Conservation (phyloP, 179 eudicot genomes). For the Carnegiea gigantea region DNA sequence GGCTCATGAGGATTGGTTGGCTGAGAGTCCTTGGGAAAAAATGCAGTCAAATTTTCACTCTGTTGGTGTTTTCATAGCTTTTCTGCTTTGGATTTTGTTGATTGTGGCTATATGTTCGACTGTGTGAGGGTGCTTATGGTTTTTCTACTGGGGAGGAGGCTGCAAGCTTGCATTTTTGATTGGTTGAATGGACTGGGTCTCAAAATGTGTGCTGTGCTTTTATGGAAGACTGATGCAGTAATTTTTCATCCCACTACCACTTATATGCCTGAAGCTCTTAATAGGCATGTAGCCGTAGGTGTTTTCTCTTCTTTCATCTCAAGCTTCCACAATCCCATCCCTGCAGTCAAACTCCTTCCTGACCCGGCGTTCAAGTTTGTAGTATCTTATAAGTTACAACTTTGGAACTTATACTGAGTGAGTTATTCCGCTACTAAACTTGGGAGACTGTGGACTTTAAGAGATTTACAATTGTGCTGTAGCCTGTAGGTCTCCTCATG, state of each 20-base stretch:
- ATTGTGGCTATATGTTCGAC: no score
- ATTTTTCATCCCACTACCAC: background rate
- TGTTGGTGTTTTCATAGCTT: background rate
- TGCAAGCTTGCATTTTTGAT: background rate
- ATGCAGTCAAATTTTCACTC: background rate
- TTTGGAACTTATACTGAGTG: background rate
- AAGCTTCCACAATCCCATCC: no score
- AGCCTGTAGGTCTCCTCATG: background rate
- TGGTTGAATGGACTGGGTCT: background rate
- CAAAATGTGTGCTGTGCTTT: background rate
- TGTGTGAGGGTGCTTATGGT: background rate
- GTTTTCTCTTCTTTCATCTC: no score
- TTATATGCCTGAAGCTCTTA: background rate
- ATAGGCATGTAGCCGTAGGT: no score
- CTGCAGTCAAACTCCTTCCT: no score
- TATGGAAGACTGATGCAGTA: background rate
- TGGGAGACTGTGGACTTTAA: no score
- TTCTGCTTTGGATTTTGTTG: no score
- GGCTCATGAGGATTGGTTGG: background rate
- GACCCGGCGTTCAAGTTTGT: no score
- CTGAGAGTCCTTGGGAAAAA: background rate
- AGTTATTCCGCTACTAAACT: background rate
- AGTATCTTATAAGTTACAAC: background rate
- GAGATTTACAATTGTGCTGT: background rate
- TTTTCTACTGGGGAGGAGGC: background rate